Evolutionary conservation across 257 asterid genomes (phyloP).

Genomic region (Solanum phureja): DNA sequence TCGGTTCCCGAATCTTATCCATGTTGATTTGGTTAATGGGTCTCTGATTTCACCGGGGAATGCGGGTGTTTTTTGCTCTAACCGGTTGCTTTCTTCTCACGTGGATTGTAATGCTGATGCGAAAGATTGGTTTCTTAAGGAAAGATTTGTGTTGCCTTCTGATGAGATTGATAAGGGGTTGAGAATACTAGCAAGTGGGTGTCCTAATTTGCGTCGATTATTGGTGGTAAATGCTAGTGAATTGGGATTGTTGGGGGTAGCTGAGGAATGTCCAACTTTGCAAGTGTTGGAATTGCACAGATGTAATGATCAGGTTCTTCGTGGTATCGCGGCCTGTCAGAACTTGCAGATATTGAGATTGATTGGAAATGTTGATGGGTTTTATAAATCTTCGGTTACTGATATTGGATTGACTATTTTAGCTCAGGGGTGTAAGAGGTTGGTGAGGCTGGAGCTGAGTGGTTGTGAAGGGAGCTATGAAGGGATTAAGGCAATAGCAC

Average conservation of each 20-base stretch:
- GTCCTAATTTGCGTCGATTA: slow-evolving; percentile 47
- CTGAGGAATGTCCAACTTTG: slow-evolving; percentile 61
- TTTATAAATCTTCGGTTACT: slow-evolving; percentile 38
- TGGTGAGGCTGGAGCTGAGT: slow-evolving; percentile 60
- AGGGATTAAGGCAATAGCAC: slow-evolving; percentile 61
- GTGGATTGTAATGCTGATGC: slow-evolving; percentile 28
- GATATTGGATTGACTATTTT: slow-evolving; percentile 65
- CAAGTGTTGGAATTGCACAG: slow-evolving; percentile 56
- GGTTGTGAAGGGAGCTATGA: slow-evolving; percentile 67
- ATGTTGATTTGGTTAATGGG: slow-evolving; percentile 49
- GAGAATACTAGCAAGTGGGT: slow-evolving; percentile 37
- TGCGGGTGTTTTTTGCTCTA: slow-evolving; percentile 33
- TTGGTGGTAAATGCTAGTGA: slow-evolving; percentile 55
- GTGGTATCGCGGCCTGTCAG: slow-evolving; percentile 59
- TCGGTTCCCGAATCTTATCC: slow-evolving; percentile 68
- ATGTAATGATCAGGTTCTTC: slow-evolving; percentile 56
- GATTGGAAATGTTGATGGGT: slow-evolving; percentile 37
- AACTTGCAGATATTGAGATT: slow-evolving; percentile 54
- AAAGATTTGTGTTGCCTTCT: slow-evolving; percentile 22
- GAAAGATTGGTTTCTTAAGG: slow-evolving; percentile 32
- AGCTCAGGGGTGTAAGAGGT: slow-evolving; percentile 68
- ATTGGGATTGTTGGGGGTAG: slow-evolving; percentile 51
- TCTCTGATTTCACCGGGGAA: slow-evolving; percentile 33
- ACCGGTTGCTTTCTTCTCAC: slow-evolving; percentile 26
- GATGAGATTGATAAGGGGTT: slow-evolving; percentile 53